Evolutionary conservation across 768 basidiomycete species (phyloP).

Genomic region (Tylopilus felleus): DNA sequence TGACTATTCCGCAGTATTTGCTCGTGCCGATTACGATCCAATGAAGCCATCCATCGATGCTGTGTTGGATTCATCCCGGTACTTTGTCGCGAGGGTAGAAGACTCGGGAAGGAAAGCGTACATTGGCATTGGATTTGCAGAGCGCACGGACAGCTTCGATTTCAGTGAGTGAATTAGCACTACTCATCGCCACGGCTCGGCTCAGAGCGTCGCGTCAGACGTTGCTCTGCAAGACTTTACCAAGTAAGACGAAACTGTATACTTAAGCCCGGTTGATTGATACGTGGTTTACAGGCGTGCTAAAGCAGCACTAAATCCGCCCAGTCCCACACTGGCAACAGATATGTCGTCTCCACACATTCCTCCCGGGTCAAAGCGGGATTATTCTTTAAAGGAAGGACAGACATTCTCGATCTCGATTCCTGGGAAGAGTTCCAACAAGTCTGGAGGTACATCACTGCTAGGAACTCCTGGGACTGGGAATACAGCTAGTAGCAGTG

Average conservation of each 20-base stretch:
- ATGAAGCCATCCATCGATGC: slow-evolving; percentile 84
- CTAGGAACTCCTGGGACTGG: slow-evolving; percentile 35
- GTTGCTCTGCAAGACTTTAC: slow-evolving; percentile 85
- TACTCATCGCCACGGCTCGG: neutral
- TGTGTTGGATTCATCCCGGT: slow-evolving; percentile 92
- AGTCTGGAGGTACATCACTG: slow-evolving; percentile 34
- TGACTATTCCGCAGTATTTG: slow-evolving; percentile 64
- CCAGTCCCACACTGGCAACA: slow-evolving; percentile 37
- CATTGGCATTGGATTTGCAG: slow-evolving; percentile 90
- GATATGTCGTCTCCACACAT: slow-evolving; percentile 60
- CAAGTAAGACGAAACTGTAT: slow-evolving; percentile 45
- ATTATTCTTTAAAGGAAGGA: slow-evolving; percentile 91
- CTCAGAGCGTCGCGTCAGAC: slow-evolving; percentile 42
- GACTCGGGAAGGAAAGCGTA: slow-evolving; percentile 86
- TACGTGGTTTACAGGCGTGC: slow-evolving; percentile 44
- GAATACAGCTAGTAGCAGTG: slow-evolving; percentile 23
- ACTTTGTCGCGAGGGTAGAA: slow-evolving; percentile 91
- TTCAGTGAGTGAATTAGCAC: slow-evolving; percentile 60
- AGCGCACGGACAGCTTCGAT: slow-evolving; percentile 86
- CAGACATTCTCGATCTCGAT: slow-evolving; percentile 92
- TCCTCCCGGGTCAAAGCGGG: slow-evolving; percentile 81
- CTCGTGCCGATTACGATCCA: slow-evolving; percentile 78
- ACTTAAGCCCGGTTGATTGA: neutral
- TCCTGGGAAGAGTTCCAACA: slow-evolving; percentile 63
- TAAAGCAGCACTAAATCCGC: slow-evolving; percentile 59